phyloP scores from a whole-genome alignment of 768 basidiomycete genomes.

The Lactarius trivialis region DNA sequence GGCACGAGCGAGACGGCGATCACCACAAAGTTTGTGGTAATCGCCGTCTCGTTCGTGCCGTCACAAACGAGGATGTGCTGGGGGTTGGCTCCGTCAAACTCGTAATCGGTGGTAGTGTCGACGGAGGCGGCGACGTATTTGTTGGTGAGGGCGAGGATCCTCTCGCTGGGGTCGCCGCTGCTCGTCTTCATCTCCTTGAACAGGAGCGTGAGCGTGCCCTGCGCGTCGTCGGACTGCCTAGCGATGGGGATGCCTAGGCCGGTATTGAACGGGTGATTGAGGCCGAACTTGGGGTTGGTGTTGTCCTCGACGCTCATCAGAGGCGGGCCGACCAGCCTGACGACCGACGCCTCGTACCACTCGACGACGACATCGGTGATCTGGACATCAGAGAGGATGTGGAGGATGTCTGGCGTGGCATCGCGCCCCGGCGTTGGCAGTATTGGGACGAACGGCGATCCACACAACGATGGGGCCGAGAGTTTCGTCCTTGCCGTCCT shows the following conservation, averaged over 20 bases:
- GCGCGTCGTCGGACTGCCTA: slow-evolving; percentile 24
- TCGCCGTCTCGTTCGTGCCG: no score
- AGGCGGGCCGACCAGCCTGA: slow-evolving; percentile 5
- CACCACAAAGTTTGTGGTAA: no score
- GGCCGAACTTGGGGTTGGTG: slow-evolving; percentile 18
- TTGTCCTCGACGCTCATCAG: no score
- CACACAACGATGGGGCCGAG: no score
- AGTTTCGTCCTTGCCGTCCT: no score
- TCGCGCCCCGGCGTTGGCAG: slow-evolving; percentile 30
- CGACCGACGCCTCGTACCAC: no score
- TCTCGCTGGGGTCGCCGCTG: no score
- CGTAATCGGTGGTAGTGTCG: slow-evolving; percentile 25
- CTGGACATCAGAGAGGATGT: slow-evolving; percentile 29
- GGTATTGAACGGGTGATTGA: slow-evolving; percentile 27
- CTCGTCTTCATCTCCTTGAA: no score
- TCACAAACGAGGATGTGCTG: slow-evolving; percentile 21
- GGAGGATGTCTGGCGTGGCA: slow-evolving; percentile 33
- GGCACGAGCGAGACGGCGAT: slow-evolving; percentile 17
- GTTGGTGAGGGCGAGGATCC: slow-evolving; percentile 25
- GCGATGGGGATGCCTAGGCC: slow-evolving; percentile 30
- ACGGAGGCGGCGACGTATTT: slow-evolving; percentile 25
- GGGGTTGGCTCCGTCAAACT: slow-evolving; percentile 22
- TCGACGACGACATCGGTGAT: slow-evolving; percentile 29
- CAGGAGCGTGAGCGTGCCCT: no score
- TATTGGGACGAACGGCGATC: no score